phyloP scores from a whole-genome alignment of 108 stramenopile genomes.

The Schizochytrium sp. region DNA sequence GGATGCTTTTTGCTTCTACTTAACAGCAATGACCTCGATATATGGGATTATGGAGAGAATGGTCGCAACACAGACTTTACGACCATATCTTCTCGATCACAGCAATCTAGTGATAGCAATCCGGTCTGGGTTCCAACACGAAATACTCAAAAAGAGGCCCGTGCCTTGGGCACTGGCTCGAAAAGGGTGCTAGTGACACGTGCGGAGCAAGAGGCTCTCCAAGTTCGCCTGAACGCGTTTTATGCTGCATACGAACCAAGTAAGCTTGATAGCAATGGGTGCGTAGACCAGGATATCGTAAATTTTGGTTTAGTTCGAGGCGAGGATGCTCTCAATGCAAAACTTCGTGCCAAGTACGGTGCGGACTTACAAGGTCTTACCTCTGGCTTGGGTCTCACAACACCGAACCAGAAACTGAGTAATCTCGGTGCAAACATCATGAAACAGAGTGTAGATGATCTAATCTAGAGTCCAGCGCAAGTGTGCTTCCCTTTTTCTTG shows the following conservation, averaged over 20 bases:
- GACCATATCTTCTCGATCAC: no score
- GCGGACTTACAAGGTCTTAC: neutral
- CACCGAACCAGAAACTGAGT: no score
- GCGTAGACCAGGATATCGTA: neutral
- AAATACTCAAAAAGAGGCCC: neutral
- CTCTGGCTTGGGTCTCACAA: neutral
- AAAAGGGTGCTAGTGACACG: neutral
- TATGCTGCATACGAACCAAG: neutral
- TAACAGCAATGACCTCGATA: no score
- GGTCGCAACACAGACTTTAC: no score
- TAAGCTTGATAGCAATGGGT: neutral
- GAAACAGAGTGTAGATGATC: no score
- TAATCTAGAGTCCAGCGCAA: no score
- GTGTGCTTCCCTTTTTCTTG: no score
- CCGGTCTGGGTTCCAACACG: no score
- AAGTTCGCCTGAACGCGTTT: neutral
- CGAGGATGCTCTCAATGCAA: neutral
- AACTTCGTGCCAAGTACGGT: neutral
- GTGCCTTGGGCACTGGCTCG: neutral
- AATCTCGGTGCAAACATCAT: no score
- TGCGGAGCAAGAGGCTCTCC: neutral
- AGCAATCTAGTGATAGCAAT: no score
- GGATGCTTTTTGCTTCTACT: no score
- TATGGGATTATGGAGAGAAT: no score
- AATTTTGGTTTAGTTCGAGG: neutral